Evolutionary conservation across 441 rosid genomes (phyloP).

Genomic region (Populus hybrid): DNA sequence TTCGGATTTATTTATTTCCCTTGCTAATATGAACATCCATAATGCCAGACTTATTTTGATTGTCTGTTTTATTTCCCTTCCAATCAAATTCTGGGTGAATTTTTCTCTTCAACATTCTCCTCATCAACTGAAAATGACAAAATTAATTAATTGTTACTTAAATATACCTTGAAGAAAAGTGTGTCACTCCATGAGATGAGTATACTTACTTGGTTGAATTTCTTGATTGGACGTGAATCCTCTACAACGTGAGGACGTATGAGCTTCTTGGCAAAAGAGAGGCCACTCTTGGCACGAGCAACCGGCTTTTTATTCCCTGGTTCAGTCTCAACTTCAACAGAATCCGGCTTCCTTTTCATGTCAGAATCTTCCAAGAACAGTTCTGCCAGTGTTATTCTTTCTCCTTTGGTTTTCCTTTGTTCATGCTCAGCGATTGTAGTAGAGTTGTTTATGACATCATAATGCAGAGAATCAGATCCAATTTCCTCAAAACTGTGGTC

Average conservation of each 20-base stretch:
- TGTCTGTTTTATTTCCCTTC: conserved; percentile 30
- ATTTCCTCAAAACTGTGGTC: conserved; percentile 24
- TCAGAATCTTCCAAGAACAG: conserved; percentile 63
- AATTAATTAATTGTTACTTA: background rate
- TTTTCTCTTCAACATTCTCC: conserved; percentile 79
- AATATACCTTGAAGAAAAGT: background rate
- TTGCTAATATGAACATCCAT: conserved; percentile 16
- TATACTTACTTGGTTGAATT: conserved; percentile 50
- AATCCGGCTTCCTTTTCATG: conserved; percentile 27
- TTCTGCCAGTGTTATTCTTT: conserved; percentile 76
- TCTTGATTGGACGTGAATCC: conserved; percentile 64
- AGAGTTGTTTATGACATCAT: background rate
- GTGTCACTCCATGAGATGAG: background rate
- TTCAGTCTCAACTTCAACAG: conserved; percentile 11
- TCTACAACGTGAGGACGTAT: conserved; percentile 46
- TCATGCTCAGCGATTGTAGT: conserved; percentile 13
- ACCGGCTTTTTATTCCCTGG: conserved; percentile 30
- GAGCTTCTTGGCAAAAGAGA: conserved; percentile 55
- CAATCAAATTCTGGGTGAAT: conserved; percentile 76
- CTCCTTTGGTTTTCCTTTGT: conserved; percentile 34
- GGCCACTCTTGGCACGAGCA: conserved; percentile 28
- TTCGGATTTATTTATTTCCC: conserved; percentile 27
- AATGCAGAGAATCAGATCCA: conserved; percentile 7
- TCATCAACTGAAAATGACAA: conserved; percentile 50
- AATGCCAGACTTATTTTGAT: conserved; percentile 21